phyloP scores from a whole-genome alignment of 129 eudicot genomes.

The Ambrosia trifida region DNA sequence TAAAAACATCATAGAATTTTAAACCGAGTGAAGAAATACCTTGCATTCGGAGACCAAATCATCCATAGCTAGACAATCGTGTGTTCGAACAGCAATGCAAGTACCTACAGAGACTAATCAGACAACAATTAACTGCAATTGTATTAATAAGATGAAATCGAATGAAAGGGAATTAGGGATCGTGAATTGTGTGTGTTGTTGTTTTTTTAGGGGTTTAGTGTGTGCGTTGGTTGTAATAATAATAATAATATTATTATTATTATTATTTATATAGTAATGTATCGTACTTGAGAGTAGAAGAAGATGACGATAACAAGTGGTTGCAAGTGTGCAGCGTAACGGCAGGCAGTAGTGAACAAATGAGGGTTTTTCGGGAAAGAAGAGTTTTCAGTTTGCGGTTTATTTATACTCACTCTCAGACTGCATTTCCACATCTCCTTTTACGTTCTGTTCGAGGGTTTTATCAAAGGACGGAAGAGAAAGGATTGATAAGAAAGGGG shows the following conservation, averaged over 20 bases:
- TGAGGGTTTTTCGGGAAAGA: constrained; percentile 30
- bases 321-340: constrained; percentile 14
- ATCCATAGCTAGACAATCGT: constrained; percentile 23
- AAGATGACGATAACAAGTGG: constrained; percentile 15
- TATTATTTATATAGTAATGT: background rate
- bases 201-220: background rate
- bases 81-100: constrained; percentile 16
- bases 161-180: constrained; percentile 30
- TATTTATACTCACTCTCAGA: background rate
- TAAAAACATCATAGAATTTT: background rate
- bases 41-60: constrained; percentile 36
- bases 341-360: constrained; percentile 22
- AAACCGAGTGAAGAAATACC: constrained; percentile 24
- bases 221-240: constrained; percentile 2
- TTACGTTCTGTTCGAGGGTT: no score
- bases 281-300: constrained; percentile 10
- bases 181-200: constrained; percentile 10
- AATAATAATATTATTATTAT: background rate
- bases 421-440: no score
- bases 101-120: constrained; percentile 12
- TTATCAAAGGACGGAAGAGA: no score
- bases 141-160: background rate
- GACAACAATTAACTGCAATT: constrained; percentile 2
- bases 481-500: no score
- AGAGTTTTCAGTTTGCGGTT: constrained; percentile 1